Evolutionary conservation across 164 flowering plant species (phyloP), one percentile per base, ranked within the genome.

Genomic region (Macadamia tetraphylla): DNA sequence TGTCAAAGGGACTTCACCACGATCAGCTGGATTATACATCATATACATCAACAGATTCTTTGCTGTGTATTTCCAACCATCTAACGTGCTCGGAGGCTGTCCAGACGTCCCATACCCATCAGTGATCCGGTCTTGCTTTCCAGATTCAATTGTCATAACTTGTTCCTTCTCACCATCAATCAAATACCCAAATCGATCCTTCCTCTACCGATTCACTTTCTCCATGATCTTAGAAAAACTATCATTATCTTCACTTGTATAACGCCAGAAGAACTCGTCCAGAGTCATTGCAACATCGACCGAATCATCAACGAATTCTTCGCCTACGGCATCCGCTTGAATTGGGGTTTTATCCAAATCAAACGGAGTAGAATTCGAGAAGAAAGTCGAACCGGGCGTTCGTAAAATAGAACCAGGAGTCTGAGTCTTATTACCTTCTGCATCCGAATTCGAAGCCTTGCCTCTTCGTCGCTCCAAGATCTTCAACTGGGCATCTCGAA

Each of bases 401-500:
- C 40, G n/a, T 0, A 60, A 60, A 60, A 31, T 11, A 2, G 62
- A 60, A 31, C 62, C 57, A 6, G 96, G 90, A 2, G 95, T 88
- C 9, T 68, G 71, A 48, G 77, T 58, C 51, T 65, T 35, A 1
- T 35, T 77, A 67, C 84, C 76, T 7, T 71, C 79, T 3, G 77
- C 30, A 67, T 61, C 73, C 6, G 49, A 62, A 46, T 48, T 67
- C 2, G 48, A 43, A 9, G 23, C 68, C 74, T 72, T 81, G 32
- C 78, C 69, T 40, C 79, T 70, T 6, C 96, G 87, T 18, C 98
- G 87, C 67, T 91, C 97, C 64, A 88, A 74, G 74, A 94, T 94
- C 89, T 94, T 91, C 81, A 94, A 78, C 82, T 94, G 97, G 52
- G 86, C 95, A 72, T 94, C 97, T 17, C 97, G 88, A 29, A 94